Evolutionary conservation across 2,329 filamentous ascomycete species (phyloP).

Genomic region (Colletotrichum lindemuthianum): DNA sequence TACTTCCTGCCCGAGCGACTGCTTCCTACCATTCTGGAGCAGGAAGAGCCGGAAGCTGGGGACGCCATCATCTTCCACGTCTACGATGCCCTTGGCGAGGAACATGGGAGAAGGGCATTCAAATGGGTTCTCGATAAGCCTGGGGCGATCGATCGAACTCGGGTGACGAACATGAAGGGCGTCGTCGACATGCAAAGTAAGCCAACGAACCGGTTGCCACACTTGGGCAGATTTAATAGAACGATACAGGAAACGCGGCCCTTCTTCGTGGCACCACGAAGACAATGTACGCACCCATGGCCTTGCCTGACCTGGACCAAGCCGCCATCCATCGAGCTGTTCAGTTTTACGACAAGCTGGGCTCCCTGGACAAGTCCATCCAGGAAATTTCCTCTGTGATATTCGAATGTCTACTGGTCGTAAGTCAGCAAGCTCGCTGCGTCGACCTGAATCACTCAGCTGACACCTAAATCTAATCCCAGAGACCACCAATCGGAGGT

Average conservation of each 20-base stretch:
- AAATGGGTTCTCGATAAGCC: constrained; percentile 19
- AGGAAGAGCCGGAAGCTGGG: constrained; percentile 1
- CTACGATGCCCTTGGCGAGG: constrained; percentile 21
- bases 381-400: constrained; percentile 13
- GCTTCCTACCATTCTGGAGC: constrained; percentile 7
- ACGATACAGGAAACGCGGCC: constrained; percentile 8
- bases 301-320: constrained; percentile 13
- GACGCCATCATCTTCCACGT: constrained; percentile 20
- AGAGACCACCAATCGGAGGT: constrained; percentile 20
- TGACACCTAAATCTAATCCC: background rate
- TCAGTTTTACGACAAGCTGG: constrained; percentile 12
- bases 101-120: constrained; percentile 11
- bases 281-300: constrained; percentile 26
- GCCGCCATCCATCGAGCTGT: constrained; percentile 6
- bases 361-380: constrained; percentile 1
- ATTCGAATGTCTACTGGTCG: constrained; percentile 19
- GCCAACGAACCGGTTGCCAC: too few relatives aligned
- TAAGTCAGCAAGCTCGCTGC: background rate
- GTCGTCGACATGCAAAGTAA: constrained; percentile 19
- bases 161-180: constrained; percentile 26
- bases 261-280: constrained; percentile 23
- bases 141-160: constrained; percentile 18
- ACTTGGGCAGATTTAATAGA: background rate
- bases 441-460: background rate
- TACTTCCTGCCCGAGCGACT: constrained; percentile 22